phyloP scores from a whole-genome alignment of 768 basidiomycete species.

The Phlebiopsis gigantea region DNA sequence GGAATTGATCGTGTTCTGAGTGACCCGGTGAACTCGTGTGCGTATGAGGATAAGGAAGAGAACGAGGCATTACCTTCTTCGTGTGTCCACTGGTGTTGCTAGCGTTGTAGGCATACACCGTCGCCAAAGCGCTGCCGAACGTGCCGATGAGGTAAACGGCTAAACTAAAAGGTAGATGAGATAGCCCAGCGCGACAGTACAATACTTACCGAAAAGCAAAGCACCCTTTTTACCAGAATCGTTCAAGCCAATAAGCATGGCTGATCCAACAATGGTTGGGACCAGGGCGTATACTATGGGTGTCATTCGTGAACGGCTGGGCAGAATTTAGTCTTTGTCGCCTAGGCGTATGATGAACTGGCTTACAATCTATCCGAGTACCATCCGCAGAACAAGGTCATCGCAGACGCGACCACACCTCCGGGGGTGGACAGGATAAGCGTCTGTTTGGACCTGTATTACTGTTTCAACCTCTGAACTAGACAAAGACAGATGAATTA shows the following conservation, averaged over 20 bases:
- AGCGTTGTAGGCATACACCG: conserved; percentile 60
- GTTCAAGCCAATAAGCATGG: conserved; percentile 42
- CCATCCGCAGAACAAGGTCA: conserved; percentile 52
- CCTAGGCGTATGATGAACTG: background rate
- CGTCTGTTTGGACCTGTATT: conserved; percentile 48
- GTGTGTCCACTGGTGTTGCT: conserved; percentile 61
- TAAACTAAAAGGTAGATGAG: conserved; percentile 17
- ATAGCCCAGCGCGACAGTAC: background rate
- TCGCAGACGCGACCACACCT: conserved; percentile 44
- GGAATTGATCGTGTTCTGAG: conserved; percentile 52
- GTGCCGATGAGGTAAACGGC: conserved; percentile 47
- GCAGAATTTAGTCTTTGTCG: background rate
- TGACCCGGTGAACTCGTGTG: too few relatives aligned
- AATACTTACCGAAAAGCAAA: conserved; percentile 50
- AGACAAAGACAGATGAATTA: background rate
- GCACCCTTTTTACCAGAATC: conserved; percentile 42
- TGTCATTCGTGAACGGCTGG: conserved; percentile 51
- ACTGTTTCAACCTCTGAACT: background rate
- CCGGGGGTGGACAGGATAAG: conserved; percentile 54
- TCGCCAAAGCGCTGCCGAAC: conserved; percentile 54
- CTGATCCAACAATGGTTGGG: conserved; percentile 54
- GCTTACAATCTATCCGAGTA: conserved; percentile 55
- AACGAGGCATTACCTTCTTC: conserved; percentile 44
- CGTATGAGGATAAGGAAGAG: too few relatives aligned
- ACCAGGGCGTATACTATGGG: conserved; percentile 54